Base-by-base conservation (phyloP, 148 eudicot species). In the Vaccinium darrowii region DNA sequence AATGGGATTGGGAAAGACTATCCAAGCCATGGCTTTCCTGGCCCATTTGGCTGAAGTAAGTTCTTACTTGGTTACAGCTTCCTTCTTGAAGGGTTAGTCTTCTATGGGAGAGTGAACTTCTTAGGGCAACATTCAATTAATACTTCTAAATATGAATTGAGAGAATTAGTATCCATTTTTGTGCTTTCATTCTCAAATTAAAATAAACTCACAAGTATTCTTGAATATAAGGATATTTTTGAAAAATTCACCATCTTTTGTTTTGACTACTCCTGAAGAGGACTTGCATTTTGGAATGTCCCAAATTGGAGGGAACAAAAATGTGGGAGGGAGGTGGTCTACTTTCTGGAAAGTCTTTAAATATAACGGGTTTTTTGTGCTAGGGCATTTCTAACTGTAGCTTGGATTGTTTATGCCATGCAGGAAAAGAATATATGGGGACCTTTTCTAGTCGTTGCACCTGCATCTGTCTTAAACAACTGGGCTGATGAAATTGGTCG, bases 371-470 rank as follows among this genome's bases (percentile, higher is more conserved):
- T 84, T 84, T 81, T 50, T 84, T 67, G 88, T 85, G 80, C 71
- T 9, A 30, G 76, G 81, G 25, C 5, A 63, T 80, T 21, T 83
- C 30, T 14, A 47, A 25, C 74, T 12, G 69, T 83, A 72, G 81
- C 87, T 89, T 82, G 72, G 67, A 5, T 83, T 84, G 77, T 53
- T 85, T 69, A 87, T 86, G 67, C 78, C 74, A 6, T 89, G 36
- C 89, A 97, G 99, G 99, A 94, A 80, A 97, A 97, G 85, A 97
- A 95, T 88, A 97, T 95, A 84, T 97, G 99, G 99, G 99, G 99
- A 15, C 99, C 99, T 78, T 97, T 97, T 90, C 89, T 97, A 74
- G 98, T 97, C 81, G 98, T 95, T 91, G 99, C 99, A 73, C 99
- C 99, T 83, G 96, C 99, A 73, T 97, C 99, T 72, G 99, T 97